These are phyloP conservation scores for Leishmania aethiopica DNA, from an alignment of 208 protist species.

Conservation along the genomic window DNA sequence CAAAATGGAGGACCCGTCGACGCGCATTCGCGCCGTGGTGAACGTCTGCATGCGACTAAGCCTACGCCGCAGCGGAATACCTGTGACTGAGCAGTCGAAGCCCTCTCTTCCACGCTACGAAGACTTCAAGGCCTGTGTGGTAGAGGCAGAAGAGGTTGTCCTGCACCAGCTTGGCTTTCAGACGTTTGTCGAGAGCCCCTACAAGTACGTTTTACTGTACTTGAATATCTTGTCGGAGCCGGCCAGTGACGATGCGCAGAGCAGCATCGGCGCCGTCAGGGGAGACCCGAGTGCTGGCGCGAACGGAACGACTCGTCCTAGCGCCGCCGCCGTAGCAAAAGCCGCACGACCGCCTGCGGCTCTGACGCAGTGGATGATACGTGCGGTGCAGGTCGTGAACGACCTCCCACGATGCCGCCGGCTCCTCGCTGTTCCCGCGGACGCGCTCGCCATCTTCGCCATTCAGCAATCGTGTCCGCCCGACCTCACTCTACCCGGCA, in stretches of 20 bases:
- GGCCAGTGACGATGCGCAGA: background rate
- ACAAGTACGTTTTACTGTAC: conserved; percentile 79
- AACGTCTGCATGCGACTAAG: conserved; percentile 64
- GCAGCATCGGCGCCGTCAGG: background rate
- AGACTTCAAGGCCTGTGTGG: conserved; percentile 71
- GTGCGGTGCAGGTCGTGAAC: conserved; percentile 69
- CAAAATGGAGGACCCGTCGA: conserved; percentile 71
- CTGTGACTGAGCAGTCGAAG: conserved; percentile 33
- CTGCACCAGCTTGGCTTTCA: conserved; percentile 84
- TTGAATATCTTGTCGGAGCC: conserved; percentile 58
- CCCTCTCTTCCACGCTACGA: conserved; percentile 39
- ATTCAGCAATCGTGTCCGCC: conserved; percentile 44
- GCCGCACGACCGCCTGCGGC: conserved; percentile 11
- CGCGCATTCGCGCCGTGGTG: conserved; percentile 63
- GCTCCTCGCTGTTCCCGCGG: conserved; percentile 34
- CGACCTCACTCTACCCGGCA: conserved; percentile 37
- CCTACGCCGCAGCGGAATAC: conserved; percentile 36
- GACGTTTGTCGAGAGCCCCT: conserved; percentile 77
- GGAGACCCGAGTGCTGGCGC: background rate
- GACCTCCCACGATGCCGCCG: conserved; percentile 62
- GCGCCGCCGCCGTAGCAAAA: background rate
- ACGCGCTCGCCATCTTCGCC: conserved; percentile 65
- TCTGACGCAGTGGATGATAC: conserved; percentile 55
- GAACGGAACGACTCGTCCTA: background rate
- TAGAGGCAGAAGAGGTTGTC: conserved; percentile 74